A percentile compares a stretch with the other conserved stretches of the same genome.
Evolutionary conservation across 192 early-diverging fungal genomes (phyloP).

Genomic region (Chytriomyces confervae): DNA sequence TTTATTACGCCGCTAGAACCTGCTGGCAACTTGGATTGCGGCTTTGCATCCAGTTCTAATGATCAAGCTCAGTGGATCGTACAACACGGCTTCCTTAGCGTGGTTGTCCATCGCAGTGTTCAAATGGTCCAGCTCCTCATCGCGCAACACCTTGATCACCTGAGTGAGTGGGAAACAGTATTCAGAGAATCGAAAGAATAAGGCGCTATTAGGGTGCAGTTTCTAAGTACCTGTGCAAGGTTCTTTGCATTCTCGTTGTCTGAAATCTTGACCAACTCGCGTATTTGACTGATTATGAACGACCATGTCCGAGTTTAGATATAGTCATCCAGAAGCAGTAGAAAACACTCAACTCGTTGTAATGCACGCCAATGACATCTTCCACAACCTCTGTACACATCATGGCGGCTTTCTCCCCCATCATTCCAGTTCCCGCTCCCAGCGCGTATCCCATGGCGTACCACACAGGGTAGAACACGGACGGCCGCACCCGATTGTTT

Average conservation of each 20-base stretch:
- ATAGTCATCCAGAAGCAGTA: neutral
- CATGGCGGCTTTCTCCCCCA: conserved; percentile 95
- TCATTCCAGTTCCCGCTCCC: conserved; percentile 82
- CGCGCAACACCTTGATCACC: conserved; percentile 85
- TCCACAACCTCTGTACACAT: conserved; percentile 99
- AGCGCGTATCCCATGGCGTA: conserved; percentile 83
- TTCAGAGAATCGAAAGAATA: neutral
- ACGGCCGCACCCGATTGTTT: conserved; percentile 83
- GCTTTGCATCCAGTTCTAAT: conserved; percentile 88
- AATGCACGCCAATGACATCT: conserved; percentile 93
- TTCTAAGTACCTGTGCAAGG: conserved; percentile 24
- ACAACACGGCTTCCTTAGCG: conserved; percentile 81
- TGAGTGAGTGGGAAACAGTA: conserved; percentile 22
- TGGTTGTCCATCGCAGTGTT: conserved; percentile 89
- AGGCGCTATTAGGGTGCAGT: conserved; percentile 8
- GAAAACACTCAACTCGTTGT: conserved; percentile 77
- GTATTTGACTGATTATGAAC: conserved; percentile 61
- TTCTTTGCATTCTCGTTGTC: conserved; percentile 58
- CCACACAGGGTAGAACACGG: conserved; percentile 84
- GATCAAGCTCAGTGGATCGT: conserved; percentile 71
- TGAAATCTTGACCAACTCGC: conserved; percentile 77
- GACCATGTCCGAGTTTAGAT: neutral
- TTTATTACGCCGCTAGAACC: conserved; percentile 56
- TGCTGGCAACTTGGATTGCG: conserved; percentile 90
- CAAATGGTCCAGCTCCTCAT: conserved; percentile 95